Evolutionary conservation across 2,329 filamentous ascomycete genomes (phyloP).

Genomic region (Cladosporium velox): DNA sequence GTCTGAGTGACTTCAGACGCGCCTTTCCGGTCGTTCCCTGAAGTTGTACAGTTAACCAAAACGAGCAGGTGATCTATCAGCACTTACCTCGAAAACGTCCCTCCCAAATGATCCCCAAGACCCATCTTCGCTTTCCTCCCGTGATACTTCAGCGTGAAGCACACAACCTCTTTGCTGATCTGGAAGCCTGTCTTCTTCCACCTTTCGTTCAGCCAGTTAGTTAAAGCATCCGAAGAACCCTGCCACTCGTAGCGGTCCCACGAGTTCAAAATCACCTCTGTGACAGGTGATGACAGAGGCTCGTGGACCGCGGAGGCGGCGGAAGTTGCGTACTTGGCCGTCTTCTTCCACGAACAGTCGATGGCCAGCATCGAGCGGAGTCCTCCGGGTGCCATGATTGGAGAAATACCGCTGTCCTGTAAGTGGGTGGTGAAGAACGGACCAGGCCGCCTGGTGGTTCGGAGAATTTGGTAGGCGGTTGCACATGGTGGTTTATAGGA

Average conservation of each 20-base stretch:
- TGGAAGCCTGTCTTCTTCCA: conserved; percentile 33
- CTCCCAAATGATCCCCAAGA: conserved; percentile 24
- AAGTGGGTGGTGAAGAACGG: not conserved
- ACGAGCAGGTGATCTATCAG: not conserved
- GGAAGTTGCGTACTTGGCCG: conserved; percentile 14
- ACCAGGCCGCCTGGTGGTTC: not conserved
- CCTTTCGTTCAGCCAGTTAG: conserved; percentile 33
- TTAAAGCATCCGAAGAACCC: conserved; percentile 30
- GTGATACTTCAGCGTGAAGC: conserved; percentile 27
- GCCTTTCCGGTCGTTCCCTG: not conserved
- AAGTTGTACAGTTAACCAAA: not conserved
- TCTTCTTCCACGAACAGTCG: conserved; percentile 2
- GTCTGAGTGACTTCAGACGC: not conserved
- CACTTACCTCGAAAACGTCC: conserved; percentile 6
- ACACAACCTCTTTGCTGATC: conserved; percentile 29
- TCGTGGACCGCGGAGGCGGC: conserved; percentile 17
- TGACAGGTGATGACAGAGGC: conserved; percentile 27
- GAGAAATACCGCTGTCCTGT: not conserved
- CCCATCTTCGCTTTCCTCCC: conserved; percentile 28
- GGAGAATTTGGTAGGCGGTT: not conserved
- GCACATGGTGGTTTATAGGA: not conserved
- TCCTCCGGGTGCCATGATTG: not conserved
- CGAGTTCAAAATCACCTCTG: conserved; percentile 24
- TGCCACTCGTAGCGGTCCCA: conserved; percentile 30
- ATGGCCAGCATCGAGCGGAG: conserved; percentile 20